Evolutionary conservation across 1,284 basidiomycete genomes (phyloP), one percentile per base, ranked within the genome.

Genomic region (Apiotrichum sp.): DNA sequence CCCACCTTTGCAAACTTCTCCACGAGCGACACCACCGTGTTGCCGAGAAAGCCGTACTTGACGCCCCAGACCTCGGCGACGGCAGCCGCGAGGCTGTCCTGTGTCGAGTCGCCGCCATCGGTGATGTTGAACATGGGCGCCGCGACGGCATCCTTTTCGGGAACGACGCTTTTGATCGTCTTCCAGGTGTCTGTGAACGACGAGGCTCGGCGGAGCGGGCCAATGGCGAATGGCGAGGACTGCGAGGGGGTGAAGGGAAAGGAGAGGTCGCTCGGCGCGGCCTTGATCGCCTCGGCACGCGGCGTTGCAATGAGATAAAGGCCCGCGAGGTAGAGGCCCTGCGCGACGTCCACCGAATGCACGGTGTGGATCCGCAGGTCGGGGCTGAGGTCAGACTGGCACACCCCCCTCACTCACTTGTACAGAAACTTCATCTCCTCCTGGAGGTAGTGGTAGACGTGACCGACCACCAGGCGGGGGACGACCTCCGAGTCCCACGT

Each of bases 341-440:
- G 86, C 6, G 86, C 83, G 47, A 92, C 81, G 69, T 93, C 90
- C 7, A 84, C 82, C 7, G 84, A 78, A 67, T 93, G 90, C 39
- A 92, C 79, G 0, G 87, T 90, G 70, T 93, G 82, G 47, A 85
- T 84, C 4, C 87, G 82, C 59, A 91, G 83, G 70, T 86, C 89
- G 33, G 88, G 86, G 31, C 71, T 73, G 55, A 16, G 13, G 56
- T 61, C 45, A 62, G 64, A 36, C 31, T 11, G 32, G 16, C 16
- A 5, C 8, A 8, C 5, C 3, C 1, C 10, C 8, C 4, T 11
- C 6, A 14, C 64, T 59, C 46, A 65, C 70, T 68, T 84, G 70
- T 75, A 89, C 83, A 89, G 79, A 33, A 86, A 88, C 72, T 89
- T 90, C 86, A 93, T 89, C 4, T 89, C 88, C 66, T 88, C 86